A percentile compares a stretch with the other conserved stretches of the same genome.
Evolutionary conservation across 192 early-diverging fungal species (phyloP).

Genomic region (Coemansia sp.): DNA sequence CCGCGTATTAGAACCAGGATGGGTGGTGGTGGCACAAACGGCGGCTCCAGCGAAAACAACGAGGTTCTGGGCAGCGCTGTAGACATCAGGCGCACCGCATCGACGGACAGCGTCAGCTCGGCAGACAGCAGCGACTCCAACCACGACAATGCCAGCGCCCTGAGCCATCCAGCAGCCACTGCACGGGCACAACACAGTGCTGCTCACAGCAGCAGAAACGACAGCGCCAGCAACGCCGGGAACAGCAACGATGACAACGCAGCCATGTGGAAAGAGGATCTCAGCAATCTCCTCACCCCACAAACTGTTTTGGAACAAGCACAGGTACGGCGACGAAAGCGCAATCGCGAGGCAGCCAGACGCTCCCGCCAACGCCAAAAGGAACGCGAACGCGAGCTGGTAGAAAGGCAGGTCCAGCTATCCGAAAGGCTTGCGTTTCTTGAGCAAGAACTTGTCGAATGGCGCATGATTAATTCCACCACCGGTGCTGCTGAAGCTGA

Average conservation of each 20-base stretch:
- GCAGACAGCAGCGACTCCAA: not conserved
- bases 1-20: constrained; percentile 2
- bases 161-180: not conserved
- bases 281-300: constrained; percentile 33
- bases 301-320: constrained; percentile 30
- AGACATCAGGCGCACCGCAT: not conserved
- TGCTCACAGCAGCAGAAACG: not conserved
- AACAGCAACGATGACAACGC: not conserved
- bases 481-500: not conserved
- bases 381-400: constrained; percentile 31
- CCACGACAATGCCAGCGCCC: not conserved
- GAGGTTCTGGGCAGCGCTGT: too few relatives aligned
- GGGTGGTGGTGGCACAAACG: not conserved
- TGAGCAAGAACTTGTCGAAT: constrained; percentile 32
- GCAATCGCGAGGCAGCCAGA: constrained; percentile 44
- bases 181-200: too few relatives aligned
- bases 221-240: not conserved
- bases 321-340: constrained; percentile 32
- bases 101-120: not conserved
- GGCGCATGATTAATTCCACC: constrained; percentile 31
- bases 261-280: constrained; percentile 25
- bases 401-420: constrained; percentile 22
- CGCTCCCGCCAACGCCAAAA: constrained; percentile 37
- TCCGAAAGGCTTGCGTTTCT: constrained; percentile 12
- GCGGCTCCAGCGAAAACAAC: not conserved